phyloP scores from a whole-genome alignment of 768 basidiomycete genomes.

The Lactifluus subvellereus region DNA sequence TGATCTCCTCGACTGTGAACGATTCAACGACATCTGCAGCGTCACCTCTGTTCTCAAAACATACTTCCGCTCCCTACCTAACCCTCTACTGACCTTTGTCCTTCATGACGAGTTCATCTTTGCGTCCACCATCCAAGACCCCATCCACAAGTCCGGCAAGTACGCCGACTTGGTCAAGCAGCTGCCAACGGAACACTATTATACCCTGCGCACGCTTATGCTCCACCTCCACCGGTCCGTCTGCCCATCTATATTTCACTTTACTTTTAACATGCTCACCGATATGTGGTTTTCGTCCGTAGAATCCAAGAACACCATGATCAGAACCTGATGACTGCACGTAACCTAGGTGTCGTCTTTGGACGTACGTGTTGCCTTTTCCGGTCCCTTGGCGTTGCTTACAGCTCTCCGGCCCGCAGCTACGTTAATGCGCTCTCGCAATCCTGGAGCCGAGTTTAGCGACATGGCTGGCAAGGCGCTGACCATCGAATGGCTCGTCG shows the following conservation, averaged over 20 bases:
- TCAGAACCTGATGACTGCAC: slow-evolving; percentile 86
- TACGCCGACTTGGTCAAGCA: slow-evolving; percentile 65
- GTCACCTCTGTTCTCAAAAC: slow-evolving; percentile 96
- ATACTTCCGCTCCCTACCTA: slow-evolving; percentile 89
- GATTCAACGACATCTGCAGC: slow-evolving; percentile 96
- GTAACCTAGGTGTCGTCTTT: slow-evolving; percentile 96
- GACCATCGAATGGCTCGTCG: slow-evolving; percentile 90
- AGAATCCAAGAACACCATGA: slow-evolving; percentile 61
- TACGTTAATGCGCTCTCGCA: slow-evolving; percentile 86
- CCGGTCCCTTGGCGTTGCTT: background rate
- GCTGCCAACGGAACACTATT: slow-evolving; percentile 83
- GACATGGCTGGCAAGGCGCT: slow-evolving; percentile 98
- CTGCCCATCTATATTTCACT: background rate
- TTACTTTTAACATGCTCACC: slow-evolving; percentile 1
- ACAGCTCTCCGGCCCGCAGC: slow-evolving; percentile 46
- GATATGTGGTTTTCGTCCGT: slow-evolving; percentile 2
- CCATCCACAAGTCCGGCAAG: slow-evolving; percentile 48
- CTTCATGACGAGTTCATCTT: slow-evolving; percentile 87
- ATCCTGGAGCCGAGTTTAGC: slow-evolving; percentile 84
- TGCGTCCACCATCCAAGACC: slow-evolving; percentile 66
- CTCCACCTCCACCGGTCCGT: slow-evolving; percentile 79
- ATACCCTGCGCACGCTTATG: slow-evolving; percentile 77
- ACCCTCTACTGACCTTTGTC: slow-evolving; percentile 85
- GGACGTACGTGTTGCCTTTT: slow-evolving; percentile 66
- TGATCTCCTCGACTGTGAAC: slow-evolving; percentile 78